Conservation (phyloP, 768 basidiomycete species). For the Dioszegia aurantiaca region DNA sequence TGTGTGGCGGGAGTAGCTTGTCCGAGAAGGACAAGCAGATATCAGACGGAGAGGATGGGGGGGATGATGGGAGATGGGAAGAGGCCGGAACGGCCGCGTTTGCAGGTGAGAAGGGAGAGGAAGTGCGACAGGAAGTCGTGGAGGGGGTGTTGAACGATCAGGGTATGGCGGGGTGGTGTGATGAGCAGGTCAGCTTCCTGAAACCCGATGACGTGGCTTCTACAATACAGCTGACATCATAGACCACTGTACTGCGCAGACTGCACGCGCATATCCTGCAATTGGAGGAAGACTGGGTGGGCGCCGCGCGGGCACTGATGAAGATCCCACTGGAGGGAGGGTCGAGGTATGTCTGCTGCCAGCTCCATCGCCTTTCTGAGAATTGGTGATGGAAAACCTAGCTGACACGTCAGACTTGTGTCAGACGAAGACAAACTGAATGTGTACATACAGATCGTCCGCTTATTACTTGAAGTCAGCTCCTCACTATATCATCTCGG, state of each 20-base stretch:
- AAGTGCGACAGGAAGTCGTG: conserved; percentile 63
- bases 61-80: conserved; percentile 25
- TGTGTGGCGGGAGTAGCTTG: conserved; percentile 39
- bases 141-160: conserved; percentile 66
- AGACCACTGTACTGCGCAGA: conserved; percentile 80
- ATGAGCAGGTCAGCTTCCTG: conserved; percentile 78
- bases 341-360: conserved; percentile 63
- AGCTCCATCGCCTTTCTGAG: no score
- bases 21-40: conserved; percentile 56
- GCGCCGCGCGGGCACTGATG: conserved; percentile 86
- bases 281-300: conserved; percentile 86
- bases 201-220: no score
- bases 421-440: conserved; percentile 81
- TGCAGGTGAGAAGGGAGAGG: conserved; percentile 31
- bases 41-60: conserved; percentile 54
- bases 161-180: conserved; percentile 75
- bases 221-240: conserved; percentile 22
- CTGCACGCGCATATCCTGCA: conserved; percentile 89
- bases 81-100: conserved; percentile 35
- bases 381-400: conserved; percentile 5
- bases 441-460: conserved; percentile 89
- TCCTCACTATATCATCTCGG: not conserved
- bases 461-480: conserved; percentile 73
- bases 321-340: conserved; percentile 87
- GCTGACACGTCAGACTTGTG: conserved; percentile 56